A percentile compares a stretch with the other conserved stretches of the same genome.
Conservation (phyloP, 176 grass and related monocot species). For the Triticum aestivum region DNA sequence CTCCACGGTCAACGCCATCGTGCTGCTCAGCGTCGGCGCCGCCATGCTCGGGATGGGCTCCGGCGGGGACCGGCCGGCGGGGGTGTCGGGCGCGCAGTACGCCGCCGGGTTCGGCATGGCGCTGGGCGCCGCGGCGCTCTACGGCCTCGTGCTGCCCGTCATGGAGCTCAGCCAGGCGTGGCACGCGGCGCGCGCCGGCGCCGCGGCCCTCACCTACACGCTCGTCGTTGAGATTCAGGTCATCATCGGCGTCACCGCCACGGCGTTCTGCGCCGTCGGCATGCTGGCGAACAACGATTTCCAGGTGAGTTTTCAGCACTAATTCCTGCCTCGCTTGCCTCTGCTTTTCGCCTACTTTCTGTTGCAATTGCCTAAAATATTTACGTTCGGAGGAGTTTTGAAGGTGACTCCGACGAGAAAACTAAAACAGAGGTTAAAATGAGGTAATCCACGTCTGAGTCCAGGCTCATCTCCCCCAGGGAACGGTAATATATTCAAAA, state of each 20-base stretch:
- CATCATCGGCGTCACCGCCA: constrained; percentile 61
- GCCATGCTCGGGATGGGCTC: constrained; percentile 64
- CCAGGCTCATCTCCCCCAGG: no score
- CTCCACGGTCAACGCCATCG: constrained; percentile 71
- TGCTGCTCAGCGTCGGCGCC: constrained; percentile 66
- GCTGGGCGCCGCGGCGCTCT: constrained; percentile 61
- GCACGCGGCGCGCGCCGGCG: constrained; percentile 34
- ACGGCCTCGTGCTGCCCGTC: constrained; percentile 55
- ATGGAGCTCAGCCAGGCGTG: constrained; percentile 72
- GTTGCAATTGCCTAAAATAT: neutral
- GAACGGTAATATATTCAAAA: no score
- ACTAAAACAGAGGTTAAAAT: no score
- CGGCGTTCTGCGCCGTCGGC: constrained; percentile 52
- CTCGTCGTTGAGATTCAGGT: constrained; percentile 88
- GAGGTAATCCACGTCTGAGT: no score
- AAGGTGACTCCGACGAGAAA: no score
- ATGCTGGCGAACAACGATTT: constrained; percentile 82
- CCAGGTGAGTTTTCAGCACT: constrained; percentile 24
- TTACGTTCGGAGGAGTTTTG: no score
- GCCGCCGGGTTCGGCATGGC: constrained; percentile 68
- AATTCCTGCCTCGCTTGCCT: no score
- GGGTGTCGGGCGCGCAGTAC: constrained; percentile 55
- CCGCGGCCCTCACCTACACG: constrained; percentile 45
- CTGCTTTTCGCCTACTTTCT: neutral
- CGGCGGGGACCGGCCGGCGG: constrained; percentile 43